phyloP scores from a whole-genome alignment of 78 protist genomes.

The Parvularia atlantis region DNA sequence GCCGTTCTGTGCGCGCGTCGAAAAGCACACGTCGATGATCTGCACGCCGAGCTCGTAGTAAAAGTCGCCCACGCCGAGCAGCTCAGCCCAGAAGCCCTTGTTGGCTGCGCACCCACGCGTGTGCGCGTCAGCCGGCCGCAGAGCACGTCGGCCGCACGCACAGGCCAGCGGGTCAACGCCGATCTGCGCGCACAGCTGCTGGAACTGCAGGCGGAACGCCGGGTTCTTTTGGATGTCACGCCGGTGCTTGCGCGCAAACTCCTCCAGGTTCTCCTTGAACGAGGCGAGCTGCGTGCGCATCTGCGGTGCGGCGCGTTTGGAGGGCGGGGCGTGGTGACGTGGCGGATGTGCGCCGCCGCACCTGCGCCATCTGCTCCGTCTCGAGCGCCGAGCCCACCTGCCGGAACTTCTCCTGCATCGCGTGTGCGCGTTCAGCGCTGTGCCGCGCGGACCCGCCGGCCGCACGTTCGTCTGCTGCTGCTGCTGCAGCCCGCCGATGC shows the following conservation, averaged over 20 bases:
- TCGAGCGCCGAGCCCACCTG: too few relatives aligned
- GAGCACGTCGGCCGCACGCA: background rate
- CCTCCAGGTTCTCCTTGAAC: slow-evolving; percentile 59
- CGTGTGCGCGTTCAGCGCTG: too few relatives aligned
- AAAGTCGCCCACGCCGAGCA: slow-evolving; percentile 91
- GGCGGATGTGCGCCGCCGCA: too few relatives aligned
- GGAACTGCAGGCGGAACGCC: slow-evolving; percentile 66
- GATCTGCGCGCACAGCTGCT: slow-evolving; percentile 73
- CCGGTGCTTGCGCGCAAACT: slow-evolving; percentile 75
- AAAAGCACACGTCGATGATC: slow-evolving; percentile 71
- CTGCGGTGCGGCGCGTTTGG: too few relatives aligned
- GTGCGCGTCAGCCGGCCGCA: too few relatives aligned
- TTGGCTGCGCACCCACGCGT: slow-evolving; percentile 10
- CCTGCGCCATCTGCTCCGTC: too few relatives aligned
- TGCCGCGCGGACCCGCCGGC: too few relatives aligned
- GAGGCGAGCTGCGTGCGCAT: slow-evolving; percentile 45
- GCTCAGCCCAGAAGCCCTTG: slow-evolving; percentile 88
- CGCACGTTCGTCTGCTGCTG: too few relatives aligned
- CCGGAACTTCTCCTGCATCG: too few relatives aligned
- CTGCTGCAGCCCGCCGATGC: too few relatives aligned
- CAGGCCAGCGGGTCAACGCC: slow-evolving; percentile 90
- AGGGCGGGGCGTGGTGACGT: too few relatives aligned
- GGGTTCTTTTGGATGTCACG: slow-evolving; percentile 70
- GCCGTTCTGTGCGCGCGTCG: slow-evolving; percentile 66
- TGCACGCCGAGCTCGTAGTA: slow-evolving; percentile 89